phyloP scores from a whole-genome alignment of 2,329 filamentous ascomycete species.

The Colletotrichum aenigma region DNA sequence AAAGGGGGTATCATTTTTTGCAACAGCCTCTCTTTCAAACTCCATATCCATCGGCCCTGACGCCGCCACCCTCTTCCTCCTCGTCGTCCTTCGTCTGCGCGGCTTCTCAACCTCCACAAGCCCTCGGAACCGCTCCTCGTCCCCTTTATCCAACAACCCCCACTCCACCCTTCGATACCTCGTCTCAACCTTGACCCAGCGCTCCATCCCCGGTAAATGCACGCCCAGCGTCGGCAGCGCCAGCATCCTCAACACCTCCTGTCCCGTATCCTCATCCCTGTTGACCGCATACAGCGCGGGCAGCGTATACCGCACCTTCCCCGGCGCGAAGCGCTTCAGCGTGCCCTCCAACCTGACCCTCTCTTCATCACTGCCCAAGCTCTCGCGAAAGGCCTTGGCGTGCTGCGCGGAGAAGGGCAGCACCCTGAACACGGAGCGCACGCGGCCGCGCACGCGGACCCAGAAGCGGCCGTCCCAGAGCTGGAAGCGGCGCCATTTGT shows the following conservation, averaged over 20 bases:
- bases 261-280: not conserved
- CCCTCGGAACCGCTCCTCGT: not conserved
- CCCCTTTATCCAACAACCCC: conserved; percentile 32
- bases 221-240: conserved; percentile 59
- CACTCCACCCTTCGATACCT: conserved; percentile 56
- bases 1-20: not conserved
- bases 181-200: conserved; percentile 54
- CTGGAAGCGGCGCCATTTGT: conserved; percentile 34
- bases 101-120: not conserved
- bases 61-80: not conserved
- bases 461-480: conserved; percentile 69
- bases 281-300: conserved; percentile 58
- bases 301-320: conserved; percentile 59
- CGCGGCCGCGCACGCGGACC: conserved; percentile 52
- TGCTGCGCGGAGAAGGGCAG: conserved; percentile 49
- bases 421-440: conserved; percentile 45
- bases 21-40: not conserved
- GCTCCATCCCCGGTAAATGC: conserved; percentile 47
- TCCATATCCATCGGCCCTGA: not conserved
- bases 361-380: conserved; percentile 34
- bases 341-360: conserved; percentile 40
- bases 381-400: conserved; percentile 52
- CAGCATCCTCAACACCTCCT: conserved; percentile 43
- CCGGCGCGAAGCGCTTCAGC: conserved; percentile 55
- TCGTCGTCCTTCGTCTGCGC: not conserved